phyloP scores from a whole-genome alignment of 140 eudicot species.

The Ambrosia hybrid region DNA sequence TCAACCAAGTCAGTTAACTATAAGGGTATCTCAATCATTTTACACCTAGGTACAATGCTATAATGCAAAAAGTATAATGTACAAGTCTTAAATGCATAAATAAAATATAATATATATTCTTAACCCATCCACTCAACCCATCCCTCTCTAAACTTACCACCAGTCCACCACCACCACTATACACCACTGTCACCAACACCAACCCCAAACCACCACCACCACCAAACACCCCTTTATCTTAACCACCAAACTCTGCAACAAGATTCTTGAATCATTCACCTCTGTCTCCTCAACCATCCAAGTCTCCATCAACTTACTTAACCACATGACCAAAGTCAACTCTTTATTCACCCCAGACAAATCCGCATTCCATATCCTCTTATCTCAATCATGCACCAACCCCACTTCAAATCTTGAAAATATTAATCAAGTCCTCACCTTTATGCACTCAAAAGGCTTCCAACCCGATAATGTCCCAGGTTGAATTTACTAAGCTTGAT shows the following conservation, averaged over 20 bases:
- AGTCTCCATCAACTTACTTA: constrained; percentile 53
- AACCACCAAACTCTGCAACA: constrained; percentile 51
- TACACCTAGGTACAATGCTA: no score
- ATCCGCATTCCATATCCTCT: constrained; percentile 54
- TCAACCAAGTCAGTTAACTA: no score
- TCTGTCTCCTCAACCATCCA: constrained; percentile 37
- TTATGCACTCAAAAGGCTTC: constrained; percentile 60
- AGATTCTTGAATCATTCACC: constrained; percentile 61
- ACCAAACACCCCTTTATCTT: constrained; percentile 17
- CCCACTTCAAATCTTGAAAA: constrained; percentile 35
- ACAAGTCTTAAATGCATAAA: no score
- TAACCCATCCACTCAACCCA: no score
- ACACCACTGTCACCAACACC: constrained; percentile 41
- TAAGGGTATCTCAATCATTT: no score
- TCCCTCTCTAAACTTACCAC: no score
- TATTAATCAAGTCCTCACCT: constrained; percentile 39
- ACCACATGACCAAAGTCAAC: constrained; percentile 59
- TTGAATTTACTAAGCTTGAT: constrained; percentile 54
- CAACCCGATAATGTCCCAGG: constrained; percentile 59
- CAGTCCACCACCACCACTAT: no score
- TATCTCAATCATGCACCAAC: constrained; percentile 48
- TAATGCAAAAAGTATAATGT: no score
- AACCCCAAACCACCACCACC: background rate
- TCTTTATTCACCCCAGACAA: constrained; percentile 72
- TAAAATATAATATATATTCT: no score